Evolutionary conservation across 1,284 basidiomycete genomes (phyloP).

Genomic region (Ceratorhiza oryzae-sativae): DNA sequence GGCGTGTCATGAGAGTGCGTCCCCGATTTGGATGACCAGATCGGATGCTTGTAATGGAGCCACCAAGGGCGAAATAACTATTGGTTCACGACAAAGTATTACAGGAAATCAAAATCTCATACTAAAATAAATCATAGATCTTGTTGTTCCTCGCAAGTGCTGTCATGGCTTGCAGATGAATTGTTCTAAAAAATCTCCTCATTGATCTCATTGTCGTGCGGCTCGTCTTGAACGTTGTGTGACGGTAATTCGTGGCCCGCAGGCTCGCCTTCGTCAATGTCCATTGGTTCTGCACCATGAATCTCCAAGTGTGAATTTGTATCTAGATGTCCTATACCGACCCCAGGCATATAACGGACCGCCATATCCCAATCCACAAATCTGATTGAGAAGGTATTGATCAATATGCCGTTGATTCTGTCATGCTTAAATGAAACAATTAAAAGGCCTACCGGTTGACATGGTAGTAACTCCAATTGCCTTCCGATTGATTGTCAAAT

Average conservation of each 20-base stretch:
- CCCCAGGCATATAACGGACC: constrained; percentile 47
- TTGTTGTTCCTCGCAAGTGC: no score
- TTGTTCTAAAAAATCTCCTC: no score
- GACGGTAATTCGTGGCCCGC: no score
- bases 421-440: neutral
- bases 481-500: constrained; percentile 31
- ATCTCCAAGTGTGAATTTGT: neutral
- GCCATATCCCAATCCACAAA: constrained; percentile 53
- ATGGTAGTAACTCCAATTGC: constrained; percentile 52
- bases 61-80: no score
- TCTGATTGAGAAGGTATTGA: constrained; percentile 43
- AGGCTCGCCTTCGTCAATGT: neutral
- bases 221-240: neutral
- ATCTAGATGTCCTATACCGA: constrained; percentile 49
- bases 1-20: no score
- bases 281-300: neutral
- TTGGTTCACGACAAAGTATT: no score
- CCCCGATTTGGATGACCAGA: no score
- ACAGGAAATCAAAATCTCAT: no score
- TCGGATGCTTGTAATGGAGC: no score
- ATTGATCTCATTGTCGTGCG: neutral
- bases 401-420: neutral
- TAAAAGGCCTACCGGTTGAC: constrained; percentile 49
- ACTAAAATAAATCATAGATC: no score
- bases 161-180: no score